Conservation (phyloP, 352 stramenopile genomes). For the Phytophthora crassamura region DNA sequence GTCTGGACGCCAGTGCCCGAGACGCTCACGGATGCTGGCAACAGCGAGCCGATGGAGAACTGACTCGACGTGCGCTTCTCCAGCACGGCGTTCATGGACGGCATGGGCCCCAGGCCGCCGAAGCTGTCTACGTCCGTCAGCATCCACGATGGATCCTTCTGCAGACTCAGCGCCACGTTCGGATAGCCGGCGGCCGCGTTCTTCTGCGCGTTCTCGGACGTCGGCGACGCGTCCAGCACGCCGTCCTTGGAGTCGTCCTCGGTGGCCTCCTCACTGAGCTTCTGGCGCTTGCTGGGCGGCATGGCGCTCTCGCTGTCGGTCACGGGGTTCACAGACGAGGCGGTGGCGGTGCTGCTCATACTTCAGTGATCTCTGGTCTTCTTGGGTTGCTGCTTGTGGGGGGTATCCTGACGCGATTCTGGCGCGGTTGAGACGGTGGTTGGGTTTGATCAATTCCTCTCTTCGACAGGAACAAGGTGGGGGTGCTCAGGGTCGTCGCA, state of each 20-base stretch:
- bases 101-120: constrained; percentile 65
- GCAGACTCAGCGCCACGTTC: constrained; percentile 61
- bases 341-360: constrained; percentile 32
- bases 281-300: constrained; percentile 64
- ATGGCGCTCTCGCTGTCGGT: constrained; percentile 9
- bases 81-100: constrained; percentile 70
- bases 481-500: background rate
- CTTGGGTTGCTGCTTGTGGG: background rate
- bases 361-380: background rate
- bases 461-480: constrained; percentile 1
- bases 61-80: constrained; percentile 79
- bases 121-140: constrained; percentile 76
- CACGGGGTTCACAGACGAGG: background rate
- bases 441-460: constrained; percentile 4
- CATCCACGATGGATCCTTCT: constrained; percentile 85
- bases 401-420: constrained; percentile 1
- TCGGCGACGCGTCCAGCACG: constrained; percentile 19
- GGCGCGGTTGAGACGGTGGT: background rate
- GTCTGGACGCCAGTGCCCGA: constrained; percentile 12
- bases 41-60: constrained; percentile 79
- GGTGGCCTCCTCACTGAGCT: constrained; percentile 41
- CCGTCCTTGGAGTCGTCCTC: constrained; percentile 37
- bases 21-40: constrained; percentile 47
- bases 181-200: constrained; percentile 34
- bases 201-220: constrained; percentile 30